These are phyloP conservation scores for Gossypium stocksii DNA, from an alignment of 345 rosid genomes.

Conservation along the genomic window DNA sequence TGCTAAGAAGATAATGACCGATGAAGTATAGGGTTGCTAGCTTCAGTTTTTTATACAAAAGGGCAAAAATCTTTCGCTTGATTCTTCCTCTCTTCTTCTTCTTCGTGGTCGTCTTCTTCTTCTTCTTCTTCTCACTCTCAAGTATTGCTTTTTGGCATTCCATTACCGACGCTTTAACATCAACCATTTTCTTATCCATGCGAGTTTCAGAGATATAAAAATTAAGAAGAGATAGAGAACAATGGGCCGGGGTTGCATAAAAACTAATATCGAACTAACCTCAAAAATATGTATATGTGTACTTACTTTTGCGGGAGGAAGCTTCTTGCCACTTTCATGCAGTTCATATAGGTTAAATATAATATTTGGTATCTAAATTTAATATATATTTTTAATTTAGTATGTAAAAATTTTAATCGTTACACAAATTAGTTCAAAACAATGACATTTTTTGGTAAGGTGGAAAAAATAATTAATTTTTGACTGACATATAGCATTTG, in stretches of 20 bases:
- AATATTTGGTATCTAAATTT: too few species aligned
- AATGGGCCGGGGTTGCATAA: background rate
- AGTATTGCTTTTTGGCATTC: background rate
- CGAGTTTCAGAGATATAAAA: too few species aligned
- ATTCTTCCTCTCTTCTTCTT: constrained; percentile 25
- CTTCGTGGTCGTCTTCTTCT: background rate
- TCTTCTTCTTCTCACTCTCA: background rate
- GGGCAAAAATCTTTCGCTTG: constrained; percentile 33
- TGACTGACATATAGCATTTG: too few species aligned
- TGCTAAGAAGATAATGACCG: constrained; percentile 13
- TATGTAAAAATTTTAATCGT: too few species aligned
- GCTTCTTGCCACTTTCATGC: constrained; percentile 33
- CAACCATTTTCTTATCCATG: constrained; percentile 6
- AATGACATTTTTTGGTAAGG: too few species aligned
- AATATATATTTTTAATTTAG: too few species aligned
- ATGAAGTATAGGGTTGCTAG: constrained; percentile 3
- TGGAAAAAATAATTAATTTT: too few species aligned
- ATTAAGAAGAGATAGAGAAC: background rate
- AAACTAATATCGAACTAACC: background rate
- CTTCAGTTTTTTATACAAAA: constrained; percentile 27
- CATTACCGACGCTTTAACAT: background rate
- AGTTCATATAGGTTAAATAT: background rate
- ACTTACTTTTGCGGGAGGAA: constrained; percentile 20
- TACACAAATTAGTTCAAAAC: too few species aligned
- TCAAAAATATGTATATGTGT: background rate